Percentiles rank a stretch among this genome's conserved stretches.
Conservation (phyloP, 1,139 yeast species). For the Geotrichum fermentans region DNA sequence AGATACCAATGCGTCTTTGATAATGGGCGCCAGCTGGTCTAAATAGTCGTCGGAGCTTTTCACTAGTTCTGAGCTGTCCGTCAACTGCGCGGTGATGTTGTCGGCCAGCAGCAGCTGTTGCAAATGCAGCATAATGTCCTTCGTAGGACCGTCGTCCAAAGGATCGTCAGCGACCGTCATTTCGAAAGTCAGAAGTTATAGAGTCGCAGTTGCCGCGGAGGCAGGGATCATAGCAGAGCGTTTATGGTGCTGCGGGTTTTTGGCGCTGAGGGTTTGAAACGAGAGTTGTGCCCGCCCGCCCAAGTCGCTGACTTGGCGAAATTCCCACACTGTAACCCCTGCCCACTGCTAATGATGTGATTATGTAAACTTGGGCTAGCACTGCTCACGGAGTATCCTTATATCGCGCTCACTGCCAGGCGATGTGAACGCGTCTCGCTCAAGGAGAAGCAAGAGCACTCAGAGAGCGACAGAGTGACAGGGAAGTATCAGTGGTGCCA, state of each 20-base stretch:
- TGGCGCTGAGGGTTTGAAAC: too few relatives aligned
- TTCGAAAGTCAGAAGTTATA: neutral
- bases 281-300: too few relatives aligned
- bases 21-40: constrained; percentile 76
- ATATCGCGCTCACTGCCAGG: too few relatives aligned
- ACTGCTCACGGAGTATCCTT: too few relatives aligned
- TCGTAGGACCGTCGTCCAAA: constrained; percentile 16
- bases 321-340: too few relatives aligned
- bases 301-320: constrained; percentile 2
- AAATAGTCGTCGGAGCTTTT: constrained; percentile 52
- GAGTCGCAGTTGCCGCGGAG: neutral
- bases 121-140: constrained; percentile 19
- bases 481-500: too few relatives aligned
- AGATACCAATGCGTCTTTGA: constrained; percentile 58
- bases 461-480: too few relatives aligned
- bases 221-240: neutral
- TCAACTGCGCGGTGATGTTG: constrained; percentile 1
- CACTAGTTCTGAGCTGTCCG: constrained; percentile 1
- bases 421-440: too few relatives aligned
- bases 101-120: constrained; percentile 21
- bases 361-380: too few relatives aligned
- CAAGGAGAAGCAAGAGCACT: too few relatives aligned
- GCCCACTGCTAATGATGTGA: too few relatives aligned
- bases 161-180: constrained; percentile 12
- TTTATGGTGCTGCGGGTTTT: neutral